phyloP scores from a whole-genome alignment of 2,329 filamentous ascomycete genomes.

The Colletotrichum lindemuthianum region DNA sequence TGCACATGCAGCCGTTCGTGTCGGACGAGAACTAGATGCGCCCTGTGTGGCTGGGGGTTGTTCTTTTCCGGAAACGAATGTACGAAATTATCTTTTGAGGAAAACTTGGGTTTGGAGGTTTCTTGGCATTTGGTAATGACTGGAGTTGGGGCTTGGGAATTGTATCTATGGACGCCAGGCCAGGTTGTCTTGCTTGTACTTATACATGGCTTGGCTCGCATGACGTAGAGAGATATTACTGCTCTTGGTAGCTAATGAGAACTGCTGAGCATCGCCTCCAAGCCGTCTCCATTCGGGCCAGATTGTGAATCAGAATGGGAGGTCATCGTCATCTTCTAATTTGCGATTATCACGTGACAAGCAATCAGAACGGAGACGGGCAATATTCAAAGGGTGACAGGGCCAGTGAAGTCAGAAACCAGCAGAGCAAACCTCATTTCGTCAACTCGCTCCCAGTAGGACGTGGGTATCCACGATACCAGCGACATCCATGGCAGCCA shows the following conservation, averaged over 20 bases:
- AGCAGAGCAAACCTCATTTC: too few species aligned
- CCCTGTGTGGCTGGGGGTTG: neutral
- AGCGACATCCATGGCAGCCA: too few species aligned
- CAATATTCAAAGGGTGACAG: too few species aligned
- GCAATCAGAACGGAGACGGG: too few species aligned
- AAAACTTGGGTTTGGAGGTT: neutral
- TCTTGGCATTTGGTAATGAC: conserved; percentile 6
- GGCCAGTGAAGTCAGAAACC: too few species aligned
- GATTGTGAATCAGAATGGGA: neutral
- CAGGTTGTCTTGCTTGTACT: neutral
- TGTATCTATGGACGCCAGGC: neutral
- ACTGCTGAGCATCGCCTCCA: neutral
- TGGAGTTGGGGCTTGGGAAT: conserved; percentile 15
- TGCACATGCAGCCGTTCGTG: conserved; percentile 1
- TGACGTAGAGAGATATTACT: conserved; percentile 28
- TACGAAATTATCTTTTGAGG: neutral
- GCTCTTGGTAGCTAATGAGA: conserved; percentile 17
- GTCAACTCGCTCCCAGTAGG: too few species aligned
- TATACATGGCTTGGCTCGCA: neutral
- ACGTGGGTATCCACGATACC: too few species aligned
- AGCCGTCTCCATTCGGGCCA: neutral
- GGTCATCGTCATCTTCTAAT: too few species aligned
- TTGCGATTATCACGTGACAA: too few species aligned
- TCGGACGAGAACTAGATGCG: neutral
- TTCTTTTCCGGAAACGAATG: neutral